Evolutionary conservation across 768 basidiomycete species (phyloP), one percentile per base, ranked within the genome.

Genomic region (Podaxis sp.): DNA sequence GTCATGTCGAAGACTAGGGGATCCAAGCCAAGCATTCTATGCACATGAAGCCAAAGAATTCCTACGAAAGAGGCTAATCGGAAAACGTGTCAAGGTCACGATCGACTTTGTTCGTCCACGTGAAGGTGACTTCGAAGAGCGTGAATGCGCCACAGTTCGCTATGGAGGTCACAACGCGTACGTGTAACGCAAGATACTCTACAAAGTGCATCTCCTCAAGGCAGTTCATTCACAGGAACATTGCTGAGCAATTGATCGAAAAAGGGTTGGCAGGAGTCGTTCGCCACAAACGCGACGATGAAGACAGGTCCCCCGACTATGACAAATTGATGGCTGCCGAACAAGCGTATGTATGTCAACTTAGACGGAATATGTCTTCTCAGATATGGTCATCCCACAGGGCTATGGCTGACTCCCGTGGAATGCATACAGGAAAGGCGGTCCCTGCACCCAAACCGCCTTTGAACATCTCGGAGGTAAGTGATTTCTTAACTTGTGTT

Each of bases 321-420:
- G 97, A 99, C 76, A 95, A 93, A 75, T 78, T 98, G 47, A 94
- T 98, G 82, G 86, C 88, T 28, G 97, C 95, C 6, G 96, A 99
- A 72, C 93, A 95, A 76, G 76, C 76, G 94, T 95, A 67, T 74
- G 91, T 79, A 23, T 13, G 18, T 27, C 18, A 40, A 9, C 3
- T 55, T 25, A 25, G 28, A 16, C 13, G 25, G 18, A 47, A 44
- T 23, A 6, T 48, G 46, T 37, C 27, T 36, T 5, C 47, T 48
- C 35, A 59, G 18, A 14, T 6, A 32, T 38, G 27, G 11, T 23
- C 5, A 38, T 48, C 35, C 38, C 44, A 9, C 66, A 96, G 93
- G 28, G 95, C 95, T 40, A 80, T 83, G 1, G 68, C 89, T 1
- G 96, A 94, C 48, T 71, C 74, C 3, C 85, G 89, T 55, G 96